Evolutionary conservation across 1,139 yeast species (phyloP), one percentile per base, ranked within the genome.

Genomic region (Kluyveromyces sp.): DNA sequence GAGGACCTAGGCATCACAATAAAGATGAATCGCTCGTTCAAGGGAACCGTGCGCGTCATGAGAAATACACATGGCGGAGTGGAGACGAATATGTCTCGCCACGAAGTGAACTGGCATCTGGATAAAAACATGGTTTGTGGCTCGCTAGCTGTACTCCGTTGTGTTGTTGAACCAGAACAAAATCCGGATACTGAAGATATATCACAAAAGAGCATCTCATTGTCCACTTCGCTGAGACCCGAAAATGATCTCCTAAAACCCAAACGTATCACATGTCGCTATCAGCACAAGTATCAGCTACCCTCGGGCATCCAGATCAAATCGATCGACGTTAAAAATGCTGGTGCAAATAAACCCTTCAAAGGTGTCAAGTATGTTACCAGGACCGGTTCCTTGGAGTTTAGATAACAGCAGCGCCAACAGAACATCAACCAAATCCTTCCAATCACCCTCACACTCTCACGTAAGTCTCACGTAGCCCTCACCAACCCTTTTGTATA

Each of bases 361-460:
- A 92, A 89, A 61, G 97, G 98, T 1, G 96, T 89, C 22, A 84
- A 89, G 57, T 89, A 89, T 58, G 67, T 76, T 11, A 80, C 96
- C 3, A 66, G 67, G 43, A 72, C 85, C 0, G 87, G 83, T 19
- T 19, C 41, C 13, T 13, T 38, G 6, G 41, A 22, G 19, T 38
- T 17, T 19, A 35, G 39, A 18, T 35, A 29, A 33, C 12, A 22
- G 6, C 19, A 32, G n/a, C n/a, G n/a, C n/a, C n/a, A n/a, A n/a
- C n/a, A n/a, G n/a, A n/a, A n/a, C n/a, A n/a, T n/a, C n/a, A n/a
- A n/a, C n/a, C n/a, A n/a, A n/a, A n/a, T n/a, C n/a, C n/a, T n/a
- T n/a, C n/a, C n/a, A n/a, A n/a, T n/a, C n/a, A n/a, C n/a, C n/a
- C n/a, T n/a, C n/a, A n/a, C n/a, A n/a, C n/a, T n/a, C n/a, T n/a